Base-by-base conservation (phyloP, 192 early-diverging fungal species). In the Fimicolochytrium jonesii region DNA sequence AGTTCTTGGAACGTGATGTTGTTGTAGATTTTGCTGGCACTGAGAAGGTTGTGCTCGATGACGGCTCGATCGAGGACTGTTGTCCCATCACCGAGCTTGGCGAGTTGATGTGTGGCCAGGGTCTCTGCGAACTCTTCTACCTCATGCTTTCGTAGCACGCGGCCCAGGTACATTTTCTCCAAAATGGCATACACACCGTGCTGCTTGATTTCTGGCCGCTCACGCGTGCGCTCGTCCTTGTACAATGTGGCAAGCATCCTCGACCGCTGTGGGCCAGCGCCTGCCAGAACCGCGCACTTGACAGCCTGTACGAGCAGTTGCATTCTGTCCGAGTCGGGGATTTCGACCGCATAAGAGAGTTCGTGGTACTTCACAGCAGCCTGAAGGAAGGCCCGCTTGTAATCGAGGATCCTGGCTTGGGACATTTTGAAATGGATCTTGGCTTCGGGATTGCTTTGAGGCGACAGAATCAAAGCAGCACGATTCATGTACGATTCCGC, bases 111-210 rank as follows among this genome's bases (percentile, higher is more conserved):
- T 34, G 78, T 73, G 55, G 85, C 84, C 17, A 96, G 77, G 4
- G 82, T 83, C 51, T 65, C 61, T 10, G 81, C 76, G 64, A 95
- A 95, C 49, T 88, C 86, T 26, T 82, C 86, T 11, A 95, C 88
- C 71, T 97, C 91, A 7, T 76, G 67, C 10, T 76, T 77, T 32
- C 85, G 80, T 48, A 95, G 82, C 11, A 95, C 85, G 3, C 93
- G 87, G 70, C 90, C 93, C 37, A 95, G 72, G 54, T 93, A 93
- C 88, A 97, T 96, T 75, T 94, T 97, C 64, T 94, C 91, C 41
- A 98, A 65, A n/a, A 98, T 84, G 15, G 82, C 53, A 31, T 71
- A 69, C 26, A 80, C 33, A 4, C 70, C 70, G 34, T 37, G 49
- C 2, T 29, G 17, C 17, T 48, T 78, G 73, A 75, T 34, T 29